phyloP scores from a whole-genome alignment of 345 rosid species.

The Heritiera fomes region DNA sequence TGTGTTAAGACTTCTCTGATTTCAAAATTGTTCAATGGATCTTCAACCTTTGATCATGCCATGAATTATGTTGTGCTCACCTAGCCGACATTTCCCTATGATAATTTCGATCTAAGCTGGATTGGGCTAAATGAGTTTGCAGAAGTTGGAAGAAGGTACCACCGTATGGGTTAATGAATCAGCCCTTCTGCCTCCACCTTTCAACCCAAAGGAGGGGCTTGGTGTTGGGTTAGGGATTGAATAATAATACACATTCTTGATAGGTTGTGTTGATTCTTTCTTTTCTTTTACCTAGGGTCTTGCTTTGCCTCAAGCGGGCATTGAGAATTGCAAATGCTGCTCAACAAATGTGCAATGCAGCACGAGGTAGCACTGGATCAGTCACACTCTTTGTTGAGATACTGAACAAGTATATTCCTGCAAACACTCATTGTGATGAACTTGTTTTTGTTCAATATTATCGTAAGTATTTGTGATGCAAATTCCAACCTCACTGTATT shows the following conservation, averaged over 20 bases:
- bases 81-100: neutral
- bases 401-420: conserved; percentile 70
- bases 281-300: conserved; percentile 52
- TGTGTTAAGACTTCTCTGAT: neutral
- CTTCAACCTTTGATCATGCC: neutral
- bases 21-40: neutral
- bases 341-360: conserved; percentile 77
- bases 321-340: conserved; percentile 94
- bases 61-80: neutral
- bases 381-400: conserved; percentile 86
- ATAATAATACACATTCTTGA: neutral
- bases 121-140: neutral
- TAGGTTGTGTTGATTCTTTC: neutral
- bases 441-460: neutral
- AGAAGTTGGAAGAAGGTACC: neutral
- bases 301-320: conserved; percentile 92
- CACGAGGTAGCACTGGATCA: conserved; percentile 82
- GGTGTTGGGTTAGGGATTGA: neutral
- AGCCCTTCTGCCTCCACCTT: neutral
- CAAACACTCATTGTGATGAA: neutral
- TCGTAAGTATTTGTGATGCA: neutral
- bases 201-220: neutral
- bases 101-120: neutral
- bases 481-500: neutral
- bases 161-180: neutral